Conservation (phyloP, 2,329 filamentous ascomycete species). For the Fusarium lateritium region DNA sequence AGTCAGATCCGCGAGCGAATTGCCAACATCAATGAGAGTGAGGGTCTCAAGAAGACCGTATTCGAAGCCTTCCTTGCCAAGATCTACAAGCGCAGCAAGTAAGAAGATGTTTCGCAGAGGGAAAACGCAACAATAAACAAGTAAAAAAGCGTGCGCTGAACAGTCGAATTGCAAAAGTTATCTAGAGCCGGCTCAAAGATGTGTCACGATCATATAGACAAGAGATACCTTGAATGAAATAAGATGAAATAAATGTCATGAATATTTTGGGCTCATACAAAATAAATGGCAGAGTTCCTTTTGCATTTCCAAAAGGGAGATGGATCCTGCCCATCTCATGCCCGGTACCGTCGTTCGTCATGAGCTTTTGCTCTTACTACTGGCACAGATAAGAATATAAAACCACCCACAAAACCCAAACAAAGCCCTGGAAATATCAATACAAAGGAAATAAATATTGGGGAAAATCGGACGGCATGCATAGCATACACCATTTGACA, state of each 20-base stretch:
- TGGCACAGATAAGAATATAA: conserved; percentile 14
- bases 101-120: conserved; percentile 51
- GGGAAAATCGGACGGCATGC: neutral
- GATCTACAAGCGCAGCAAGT: conserved; percentile 99
- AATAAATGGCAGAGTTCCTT: neutral
- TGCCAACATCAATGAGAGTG: conserved; percentile 83
- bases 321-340: conserved; percentile 21
- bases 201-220: conserved; percentile 30
- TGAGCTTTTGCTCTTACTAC: neutral
- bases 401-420: neutral
- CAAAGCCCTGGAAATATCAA: conserved; percentile 2
- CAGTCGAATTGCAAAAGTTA: conserved; percentile 20
- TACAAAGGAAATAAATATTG: conserved; percentile 25
- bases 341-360: neutral
- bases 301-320: neutral
- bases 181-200: conserved; percentile 7
- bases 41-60: conserved; percentile 90
- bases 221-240: conserved; percentile 34
- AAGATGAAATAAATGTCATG: neutral
- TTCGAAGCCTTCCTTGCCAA: conserved; percentile 93
- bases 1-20: conserved; percentile 84
- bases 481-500: neutral
- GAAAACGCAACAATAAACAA: conserved; percentile 15
- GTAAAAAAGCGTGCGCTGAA: conserved; percentile 7
- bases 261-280: conserved; percentile 5